These are phyloP conservation scores for Mucor racemosus DNA, from an alignment of 371 early-diverging fungal species.

Conservation along the genomic window DNA sequence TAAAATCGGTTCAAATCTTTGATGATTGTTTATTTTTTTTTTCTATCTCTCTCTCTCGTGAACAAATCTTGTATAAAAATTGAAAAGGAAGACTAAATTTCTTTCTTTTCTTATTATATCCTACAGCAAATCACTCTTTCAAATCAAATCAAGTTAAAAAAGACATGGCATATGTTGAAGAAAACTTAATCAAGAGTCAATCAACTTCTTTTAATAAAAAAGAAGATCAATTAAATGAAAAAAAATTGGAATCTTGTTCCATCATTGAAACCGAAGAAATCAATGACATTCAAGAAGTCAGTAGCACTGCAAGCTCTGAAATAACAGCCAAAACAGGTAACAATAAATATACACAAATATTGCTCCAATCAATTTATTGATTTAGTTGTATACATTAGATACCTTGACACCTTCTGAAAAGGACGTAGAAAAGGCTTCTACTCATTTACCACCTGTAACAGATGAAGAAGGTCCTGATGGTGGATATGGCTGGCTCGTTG, in stretches of 20 bases:
- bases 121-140: neutral
- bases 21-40: too few species aligned
- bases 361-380: neutral
- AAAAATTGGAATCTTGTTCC: neutral
- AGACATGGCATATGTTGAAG: constrained; percentile 8
- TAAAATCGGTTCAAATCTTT: too few species aligned
- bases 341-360: neutral
- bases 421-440: neutral
- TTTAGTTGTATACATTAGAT: neutral
- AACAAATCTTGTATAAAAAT: too few species aligned
- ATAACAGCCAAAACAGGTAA: neutral
- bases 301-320: neutral
- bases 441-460: neutral
- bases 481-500: constrained; percentile 65
- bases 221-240: neutral
- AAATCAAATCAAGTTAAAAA: neutral
- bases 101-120: neutral
- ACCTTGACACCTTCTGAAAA: neutral
- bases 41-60: too few species aligned
- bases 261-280: neutral
- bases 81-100: neutral
- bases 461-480: constrained; percentile 53
- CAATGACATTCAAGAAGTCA: neutral
- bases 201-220: neutral
- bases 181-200: neutral